A percentile compares a stretch with the other conserved stretches of the same genome.
These are phyloP conservation scores for Plasmodium coatneyi DNA, from an alignment of 169 alveolate species.

Conservation along the genomic window DNA sequence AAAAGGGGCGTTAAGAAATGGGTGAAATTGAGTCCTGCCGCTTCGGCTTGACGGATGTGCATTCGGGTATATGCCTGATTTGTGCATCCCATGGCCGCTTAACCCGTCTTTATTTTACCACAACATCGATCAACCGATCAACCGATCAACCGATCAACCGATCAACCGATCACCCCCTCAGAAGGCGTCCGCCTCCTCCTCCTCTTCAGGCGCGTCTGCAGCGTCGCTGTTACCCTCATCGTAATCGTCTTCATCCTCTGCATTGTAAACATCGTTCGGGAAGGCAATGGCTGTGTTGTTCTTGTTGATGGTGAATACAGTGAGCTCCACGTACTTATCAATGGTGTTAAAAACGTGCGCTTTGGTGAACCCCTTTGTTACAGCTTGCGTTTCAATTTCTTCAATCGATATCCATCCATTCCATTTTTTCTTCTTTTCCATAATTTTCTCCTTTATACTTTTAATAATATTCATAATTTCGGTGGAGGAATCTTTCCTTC, in stretches of 20 bases:
- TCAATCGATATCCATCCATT: constrained; percentile 84
- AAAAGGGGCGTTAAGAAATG: background rate
- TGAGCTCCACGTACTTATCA: constrained; percentile 84
- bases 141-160: background rate
- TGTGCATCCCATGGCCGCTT: background rate
- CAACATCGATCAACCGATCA: background rate
- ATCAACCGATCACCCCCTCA: background rate
- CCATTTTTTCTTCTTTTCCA: constrained; percentile 80
- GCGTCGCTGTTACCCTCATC: constrained; percentile 3
- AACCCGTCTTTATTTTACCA: background rate
- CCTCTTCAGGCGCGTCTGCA: background rate
- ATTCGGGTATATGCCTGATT: background rate
- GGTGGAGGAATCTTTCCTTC: constrained; percentile 79
- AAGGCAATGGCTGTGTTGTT: constrained; percentile 71
- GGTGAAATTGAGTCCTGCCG: background rate
- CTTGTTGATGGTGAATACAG: constrained; percentile 78
- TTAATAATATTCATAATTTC: constrained; percentile 87
- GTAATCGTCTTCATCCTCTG: constrained; percentile 29
- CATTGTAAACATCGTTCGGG: constrained; percentile 46
- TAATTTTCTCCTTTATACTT: constrained; percentile 78
- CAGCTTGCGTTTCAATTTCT: constrained; percentile 82
- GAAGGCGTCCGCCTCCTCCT: background rate
- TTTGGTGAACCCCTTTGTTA: constrained; percentile 81
- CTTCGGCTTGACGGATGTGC: background rate
- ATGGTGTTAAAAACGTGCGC: constrained; percentile 81